phyloP scores from a whole-genome alignment of 495 filamentous ascomycete species.

The Neurospora cerealis region DNA sequence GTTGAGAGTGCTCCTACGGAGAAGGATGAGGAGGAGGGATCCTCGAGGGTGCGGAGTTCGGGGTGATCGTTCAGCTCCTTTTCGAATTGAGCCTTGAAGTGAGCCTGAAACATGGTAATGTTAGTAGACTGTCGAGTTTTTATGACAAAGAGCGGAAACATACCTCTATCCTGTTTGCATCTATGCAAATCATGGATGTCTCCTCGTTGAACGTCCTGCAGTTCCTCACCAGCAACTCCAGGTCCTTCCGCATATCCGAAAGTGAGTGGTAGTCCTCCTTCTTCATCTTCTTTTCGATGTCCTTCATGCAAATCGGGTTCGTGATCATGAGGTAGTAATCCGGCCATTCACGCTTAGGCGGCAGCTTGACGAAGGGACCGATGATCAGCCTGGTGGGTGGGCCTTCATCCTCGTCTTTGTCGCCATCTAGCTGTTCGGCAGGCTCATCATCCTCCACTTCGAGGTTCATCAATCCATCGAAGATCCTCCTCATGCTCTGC shows the following conservation, averaged over 20 bases:
- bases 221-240: slow-evolving; percentile 77
- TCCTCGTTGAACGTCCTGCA: slow-evolving; percentile 95
- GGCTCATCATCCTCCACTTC: slow-evolving; percentile 55
- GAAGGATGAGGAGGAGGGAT: slow-evolving; percentile 9
- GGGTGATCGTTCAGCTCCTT: slow-evolving; percentile 62
- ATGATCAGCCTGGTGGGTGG: slow-evolving; percentile 64
- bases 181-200: slow-evolving; percentile 76
- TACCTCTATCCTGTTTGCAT: slow-evolving; percentile 91
- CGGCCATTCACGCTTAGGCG: slow-evolving; percentile 74
- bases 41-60: slow-evolving; percentile 63
- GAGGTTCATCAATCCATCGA: slow-evolving; percentile 69
- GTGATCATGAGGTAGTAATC: slow-evolving; percentile 93
- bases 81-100: slow-evolving; percentile 55
- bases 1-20: slow-evolving; percentile 18
- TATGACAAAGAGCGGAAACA: not conserved
- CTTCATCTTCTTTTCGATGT: slow-evolving; percentile 88
- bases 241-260: slow-evolving; percentile 69
- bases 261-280: slow-evolving; percentile 79
- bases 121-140: not conserved
- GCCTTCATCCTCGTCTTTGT: slow-evolving; percentile 26
- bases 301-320: slow-evolving; percentile 85
- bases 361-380: slow-evolving; percentile 86
- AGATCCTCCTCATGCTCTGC: slow-evolving; percentile 61
- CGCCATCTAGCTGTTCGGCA: slow-evolving; percentile 15
- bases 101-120: slow-evolving; percentile 43